These are phyloP conservation scores for Bretschneidera sinensis DNA, from an alignment of 345 rosid genomes.

Conservation along the genomic window DNA sequence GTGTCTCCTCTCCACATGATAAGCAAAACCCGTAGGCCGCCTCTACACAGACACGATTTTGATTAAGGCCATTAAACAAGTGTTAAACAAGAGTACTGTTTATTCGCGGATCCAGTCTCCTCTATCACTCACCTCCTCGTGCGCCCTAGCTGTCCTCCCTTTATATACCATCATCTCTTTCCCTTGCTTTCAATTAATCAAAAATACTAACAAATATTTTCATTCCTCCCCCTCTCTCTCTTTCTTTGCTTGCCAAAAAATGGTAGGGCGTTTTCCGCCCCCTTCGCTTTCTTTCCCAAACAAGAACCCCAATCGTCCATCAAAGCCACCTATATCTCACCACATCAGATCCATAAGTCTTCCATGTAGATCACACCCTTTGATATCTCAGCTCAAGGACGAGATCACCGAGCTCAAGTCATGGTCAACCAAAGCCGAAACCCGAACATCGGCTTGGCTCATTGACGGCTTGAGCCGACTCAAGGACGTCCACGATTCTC, in stretches of 20 bases:
- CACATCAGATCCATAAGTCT: conserved; percentile 33
- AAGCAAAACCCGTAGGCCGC: no score
- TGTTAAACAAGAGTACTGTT: no score
- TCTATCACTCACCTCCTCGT: no score
- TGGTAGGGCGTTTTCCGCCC: conserved; percentile 35
- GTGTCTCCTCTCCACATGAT: no score
- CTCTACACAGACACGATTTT: no score
- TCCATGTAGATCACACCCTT: conserved; percentile 26
- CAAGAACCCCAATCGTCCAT: conserved; percentile 17
- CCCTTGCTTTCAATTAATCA: no score
- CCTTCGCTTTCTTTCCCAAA: conserved; percentile 34
- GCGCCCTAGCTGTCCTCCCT: no score
- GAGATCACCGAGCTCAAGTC: conserved; percentile 32
- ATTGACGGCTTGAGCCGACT: conserved; percentile 27
- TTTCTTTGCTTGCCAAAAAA: conserved; percentile 1
- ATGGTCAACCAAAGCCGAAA: conserved; percentile 22
- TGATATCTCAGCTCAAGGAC: conserved; percentile 33
- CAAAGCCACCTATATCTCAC: conserved; percentile 33
- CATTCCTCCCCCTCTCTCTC: no score
- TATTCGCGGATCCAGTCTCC: no score
- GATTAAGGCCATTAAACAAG: no score
- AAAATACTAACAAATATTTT: no score
- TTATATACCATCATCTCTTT: no score
- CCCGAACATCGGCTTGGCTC: conserved; percentile 26
- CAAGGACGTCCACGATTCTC: conserved; percentile 29